Evolutionary conservation across 352 stramenopile species (phyloP).

Genomic region (Globisporangium emineosum): DNA sequence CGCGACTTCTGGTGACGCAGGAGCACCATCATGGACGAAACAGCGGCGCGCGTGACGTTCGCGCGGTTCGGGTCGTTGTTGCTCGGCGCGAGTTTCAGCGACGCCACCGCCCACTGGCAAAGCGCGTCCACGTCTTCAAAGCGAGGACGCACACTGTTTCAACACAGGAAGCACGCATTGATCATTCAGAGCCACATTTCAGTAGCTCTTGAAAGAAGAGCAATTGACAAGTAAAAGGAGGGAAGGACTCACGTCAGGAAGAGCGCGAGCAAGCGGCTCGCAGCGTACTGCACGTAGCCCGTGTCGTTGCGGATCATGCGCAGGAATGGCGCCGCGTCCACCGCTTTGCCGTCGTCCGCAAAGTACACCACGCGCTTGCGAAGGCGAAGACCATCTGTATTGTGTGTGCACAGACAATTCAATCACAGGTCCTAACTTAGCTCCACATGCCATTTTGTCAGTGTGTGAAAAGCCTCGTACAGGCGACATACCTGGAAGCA

Average conservation of each 20-base stretch:
- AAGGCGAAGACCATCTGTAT: conserved; percentile 64
- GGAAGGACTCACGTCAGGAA: conserved; percentile 64
- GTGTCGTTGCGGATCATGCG: conserved; percentile 83
- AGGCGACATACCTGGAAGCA: conserved; percentile 47
- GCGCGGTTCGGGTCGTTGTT: conserved; percentile 63
- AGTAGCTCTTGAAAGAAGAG: background rate
- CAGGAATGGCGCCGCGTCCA: conserved; percentile 79
- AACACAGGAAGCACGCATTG: background rate
- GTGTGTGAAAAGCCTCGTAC: background rate
- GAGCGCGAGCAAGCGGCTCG: conserved; percentile 73
- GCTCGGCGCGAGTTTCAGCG: conserved; percentile 62
- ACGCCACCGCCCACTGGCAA: conserved; percentile 74
- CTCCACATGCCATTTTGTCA: background rate
- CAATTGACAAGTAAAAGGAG: background rate
- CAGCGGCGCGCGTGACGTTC: conserved; percentile 80
- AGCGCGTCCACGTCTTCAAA: conserved; percentile 79
- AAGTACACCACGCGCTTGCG: conserved; percentile 81
- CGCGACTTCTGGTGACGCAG: conserved; percentile 87
- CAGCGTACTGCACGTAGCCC: conserved; percentile 83
- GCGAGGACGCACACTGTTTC: conserved; percentile 60
- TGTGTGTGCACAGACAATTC: background rate
- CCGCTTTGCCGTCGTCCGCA: conserved; percentile 61
- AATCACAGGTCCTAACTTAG: background rate
- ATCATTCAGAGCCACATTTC: background rate
- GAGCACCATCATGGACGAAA: conserved; percentile 91